Base-by-base conservation (phyloP, 352 stramenopile species). In the Phytophthora brassicae region DNA sequence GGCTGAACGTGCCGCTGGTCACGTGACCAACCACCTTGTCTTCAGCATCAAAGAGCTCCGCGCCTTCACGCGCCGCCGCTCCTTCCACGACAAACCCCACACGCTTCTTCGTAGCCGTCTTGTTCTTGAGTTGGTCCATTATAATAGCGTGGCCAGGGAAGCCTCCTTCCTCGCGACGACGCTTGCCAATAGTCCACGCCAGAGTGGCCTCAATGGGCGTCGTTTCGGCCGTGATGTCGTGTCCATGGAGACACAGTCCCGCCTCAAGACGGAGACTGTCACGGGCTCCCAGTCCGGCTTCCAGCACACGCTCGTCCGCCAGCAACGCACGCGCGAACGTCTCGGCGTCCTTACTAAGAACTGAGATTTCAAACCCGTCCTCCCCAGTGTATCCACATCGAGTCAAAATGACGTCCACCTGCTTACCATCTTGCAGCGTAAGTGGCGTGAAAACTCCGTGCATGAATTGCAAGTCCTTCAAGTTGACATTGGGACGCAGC, bases 361-460 rank as follows among this genome's bases (percentile, higher is more conserved):
- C 94, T 16, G 92, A 96, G 51, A 99, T 89, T 81, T 99, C 97
- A 60, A 99, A 99, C 17, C 97, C 97, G 75, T 99, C 97, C 73
- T 99, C 97, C 24, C 97, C 97, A 28, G 97, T 99, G 87, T 99
- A 99, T 11, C 97, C 97, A 74, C 97, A 99, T 63, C 97, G 96
- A 14, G 89, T 97, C 42, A 98, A 64, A 31, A 92, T 90, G 20
- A 92, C 89, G 35, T 97, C 85, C 41, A 96, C 75, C 64, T 91
- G 84, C 13, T 61, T 65, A 28, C 70, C 65, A 13, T 60, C 41
- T 16, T 55, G 20, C 1, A 64, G 59, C 29, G 69, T 74, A 29
- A 99, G 73, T 2, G 87, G 87, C 23, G 85, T 95, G 76, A 95
- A 92, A 6, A 83, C 56, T 28, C 96, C 94, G 28, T 90, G 97